Evolutionary conservation across 208 protist species (phyloP), one percentile per base, ranked within the genome.

Genomic region (Herpetomonas samuelpessoai): DNA sequence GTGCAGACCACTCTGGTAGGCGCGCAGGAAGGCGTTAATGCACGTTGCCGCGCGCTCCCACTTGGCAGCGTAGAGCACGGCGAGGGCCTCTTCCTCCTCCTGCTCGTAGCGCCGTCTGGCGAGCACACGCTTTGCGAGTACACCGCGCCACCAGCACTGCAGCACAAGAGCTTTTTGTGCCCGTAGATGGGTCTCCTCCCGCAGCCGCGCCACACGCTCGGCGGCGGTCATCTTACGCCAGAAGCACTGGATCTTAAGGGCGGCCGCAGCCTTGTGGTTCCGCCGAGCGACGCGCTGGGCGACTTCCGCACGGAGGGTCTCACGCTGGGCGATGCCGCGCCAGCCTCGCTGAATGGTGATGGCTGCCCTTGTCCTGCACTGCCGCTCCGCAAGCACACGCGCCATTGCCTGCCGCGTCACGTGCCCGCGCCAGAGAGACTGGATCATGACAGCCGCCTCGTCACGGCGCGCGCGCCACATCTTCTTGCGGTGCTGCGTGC

Each of bases 381-480:
- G 54, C 24, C 74, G 62, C 21, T 46, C 67, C 18, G 50, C 68
- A n/a, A 54, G 44, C 39, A 82, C 74, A 16, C 53, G 25, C 39
- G 57, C 27, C 57, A 87, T 63, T 45, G 55, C 76, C 30, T 61
- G 63, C 55, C 91, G 73, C 46, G 83, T 91, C 16, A 74, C 74
- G 68, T 88, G 64, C 14, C 88, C 91, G 52, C 85, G 76, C 88
- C 91, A 97, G n/a, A 74, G 44, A 2, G 88, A 62, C 65, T 97
- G 91, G 26, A 97, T 82, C 58, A 63, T 81, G 14, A 74, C 66
- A 2, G 74, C 86, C 0, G 83, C 88, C 57, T 90, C 86, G 31
- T 76, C 62, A 3, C 74, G 74, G 22, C 84, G 77, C 60, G 81
- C 66, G 0, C 57, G 66, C 1, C 65, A 26, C 65, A 86, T 76